Evolutionary conservation across 768 basidiomycete species (phyloP).

Genomic region (Ramaria sp.): DNA sequence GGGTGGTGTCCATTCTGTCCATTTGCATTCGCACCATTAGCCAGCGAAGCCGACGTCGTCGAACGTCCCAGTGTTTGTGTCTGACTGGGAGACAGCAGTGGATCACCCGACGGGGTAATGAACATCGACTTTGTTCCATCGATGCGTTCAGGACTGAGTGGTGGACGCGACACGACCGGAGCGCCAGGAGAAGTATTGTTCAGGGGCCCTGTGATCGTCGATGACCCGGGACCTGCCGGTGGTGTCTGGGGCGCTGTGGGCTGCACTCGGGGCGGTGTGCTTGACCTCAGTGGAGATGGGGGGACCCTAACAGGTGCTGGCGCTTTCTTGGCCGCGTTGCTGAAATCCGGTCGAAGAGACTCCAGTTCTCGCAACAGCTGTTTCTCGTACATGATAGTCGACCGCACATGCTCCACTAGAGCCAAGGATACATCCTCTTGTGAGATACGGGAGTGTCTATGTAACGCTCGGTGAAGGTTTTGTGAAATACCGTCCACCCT

Average conservation of each 20-base stretch:
- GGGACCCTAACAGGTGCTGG: conserved; percentile 16
- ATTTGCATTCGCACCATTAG: conserved; percentile 23
- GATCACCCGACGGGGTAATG: conserved; percentile 26
- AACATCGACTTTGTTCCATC: conserved; percentile 82
- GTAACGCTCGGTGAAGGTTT: conserved; percentile 80
- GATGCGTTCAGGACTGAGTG: conserved; percentile 53
- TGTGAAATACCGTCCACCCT: conserved; percentile 91
- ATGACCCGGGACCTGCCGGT: conserved; percentile 7
- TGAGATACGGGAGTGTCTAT: conserved; percentile 74
- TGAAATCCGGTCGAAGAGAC: conserved; percentile 67
- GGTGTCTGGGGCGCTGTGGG: background rate
- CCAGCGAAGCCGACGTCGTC: conserved; percentile 12
- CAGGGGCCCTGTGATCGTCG: conserved; percentile 21
- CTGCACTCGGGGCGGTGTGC: background rate
- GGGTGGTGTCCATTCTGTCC: conserved; percentile 11
- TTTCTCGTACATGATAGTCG: conserved; percentile 85
- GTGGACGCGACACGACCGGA: conserved; percentile 34
- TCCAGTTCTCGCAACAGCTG: conserved; percentile 85
- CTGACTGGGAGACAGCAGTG: conserved; percentile 12
- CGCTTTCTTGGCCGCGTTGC: conserved; percentile 52
- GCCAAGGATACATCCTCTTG: conserved; percentile 88
- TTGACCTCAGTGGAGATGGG: background rate
- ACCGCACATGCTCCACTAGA: conserved; percentile 86
- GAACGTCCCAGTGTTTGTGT: background rate
- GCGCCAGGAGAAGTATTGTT: conserved; percentile 37